These are phyloP conservation scores for Stropharia rugosoannulata DNA, from an alignment of 768 basidiomycete species.

Conservation along the genomic window DNA sequence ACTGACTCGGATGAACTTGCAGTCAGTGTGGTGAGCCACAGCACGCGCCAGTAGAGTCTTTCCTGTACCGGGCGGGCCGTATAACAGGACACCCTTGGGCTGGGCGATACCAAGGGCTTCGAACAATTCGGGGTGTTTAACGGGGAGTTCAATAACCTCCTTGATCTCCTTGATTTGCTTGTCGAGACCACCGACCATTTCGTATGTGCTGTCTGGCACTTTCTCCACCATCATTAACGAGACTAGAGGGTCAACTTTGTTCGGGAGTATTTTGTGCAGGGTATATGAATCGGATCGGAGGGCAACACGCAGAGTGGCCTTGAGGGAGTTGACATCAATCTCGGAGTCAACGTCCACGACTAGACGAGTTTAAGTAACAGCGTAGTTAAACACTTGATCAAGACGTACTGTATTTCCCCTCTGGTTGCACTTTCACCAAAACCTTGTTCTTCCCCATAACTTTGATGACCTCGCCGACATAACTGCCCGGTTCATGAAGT, in stretches of 20 bases:
- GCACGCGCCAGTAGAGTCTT: conserved; percentile 95
- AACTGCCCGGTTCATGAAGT: conserved; percentile 92
- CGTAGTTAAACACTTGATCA: background rate
- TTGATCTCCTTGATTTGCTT: conserved; percentile 98
- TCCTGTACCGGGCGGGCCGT: conserved; percentile 95
- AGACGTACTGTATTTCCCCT: conserved; percentile 97
- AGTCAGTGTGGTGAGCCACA: conserved; percentile 96
- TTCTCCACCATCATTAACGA: conserved; percentile 99
- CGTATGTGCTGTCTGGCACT: conserved; percentile 98
- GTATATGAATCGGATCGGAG: conserved; percentile 96
- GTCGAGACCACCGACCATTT: conserved; percentile 99
- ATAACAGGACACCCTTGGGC: conserved; percentile 93
- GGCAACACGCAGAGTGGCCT: conserved; percentile 87
- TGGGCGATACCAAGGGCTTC: conserved; percentile 96
- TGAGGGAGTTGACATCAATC: conserved; percentile 77
- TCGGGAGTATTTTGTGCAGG: conserved; percentile 94
- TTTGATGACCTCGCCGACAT: conserved; percentile 97
- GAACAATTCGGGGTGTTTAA: conserved; percentile 97
- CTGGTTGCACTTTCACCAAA: conserved; percentile 95
- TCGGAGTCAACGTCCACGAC: conserved; percentile 93
- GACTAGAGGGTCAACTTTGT: conserved; percentile 97
- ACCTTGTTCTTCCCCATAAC: conserved; percentile 99
- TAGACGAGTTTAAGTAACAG: conserved; percentile 24
- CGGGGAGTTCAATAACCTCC: conserved; percentile 96
- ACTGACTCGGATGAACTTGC: conserved; percentile 94